phyloP scores from a whole-genome alignment of 2,329 filamentous ascomycete genomes.

The Arthrinium puccinioides region DNA sequence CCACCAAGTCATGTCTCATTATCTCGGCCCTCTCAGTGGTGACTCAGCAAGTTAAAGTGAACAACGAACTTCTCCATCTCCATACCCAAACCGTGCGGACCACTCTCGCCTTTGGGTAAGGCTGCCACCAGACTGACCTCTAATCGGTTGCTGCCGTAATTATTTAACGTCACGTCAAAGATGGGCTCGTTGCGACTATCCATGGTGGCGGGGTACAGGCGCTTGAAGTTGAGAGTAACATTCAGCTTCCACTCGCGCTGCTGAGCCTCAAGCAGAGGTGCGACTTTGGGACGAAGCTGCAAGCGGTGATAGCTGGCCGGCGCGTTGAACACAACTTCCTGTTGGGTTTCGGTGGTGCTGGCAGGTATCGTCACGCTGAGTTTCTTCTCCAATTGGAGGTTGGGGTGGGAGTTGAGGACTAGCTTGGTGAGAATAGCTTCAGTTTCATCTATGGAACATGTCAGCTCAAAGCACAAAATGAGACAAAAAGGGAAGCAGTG shows the following conservation, averaged over 20 bases:
- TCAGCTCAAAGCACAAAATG: slow-evolving; percentile 6
- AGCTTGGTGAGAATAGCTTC: slow-evolving; percentile 23
- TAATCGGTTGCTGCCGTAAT: slow-evolving; percentile 67
- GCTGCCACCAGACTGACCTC: slow-evolving; percentile 73
- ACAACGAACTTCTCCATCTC: slow-evolving; percentile 76
- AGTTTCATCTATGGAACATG: slow-evolving; percentile 13
- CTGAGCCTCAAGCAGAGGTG: slow-evolving; percentile 49
- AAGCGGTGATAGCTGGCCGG: slow-evolving; percentile 62
- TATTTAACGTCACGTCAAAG: slow-evolving; percentile 66
- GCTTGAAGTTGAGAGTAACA: slow-evolving; percentile 60
- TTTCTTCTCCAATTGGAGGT: slow-evolving; percentile 52
- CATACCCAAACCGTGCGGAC: slow-evolving; percentile 51
- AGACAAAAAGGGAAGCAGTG: neutral
- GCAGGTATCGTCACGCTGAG: slow-evolving; percentile 60
- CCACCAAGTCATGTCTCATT: no score
- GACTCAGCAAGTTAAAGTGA: slow-evolving; percentile 56
- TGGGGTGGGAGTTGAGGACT: slow-evolving; percentile 44
- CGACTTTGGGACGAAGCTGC: slow-evolving; percentile 62
- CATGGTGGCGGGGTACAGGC: slow-evolving; percentile 44
- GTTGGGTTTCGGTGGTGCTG: slow-evolving; percentile 57
- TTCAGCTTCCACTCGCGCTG: slow-evolving; percentile 70
- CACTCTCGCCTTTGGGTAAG: slow-evolving; percentile 51
- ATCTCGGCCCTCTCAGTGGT: slow-evolving; percentile 8
- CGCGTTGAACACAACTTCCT: slow-evolving; percentile 66
- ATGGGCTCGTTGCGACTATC: slow-evolving; percentile 56